phyloP scores from a whole-genome alignment of 2,329 filamentous ascomycete species.

The Verticillium albo-atrum region DNA sequence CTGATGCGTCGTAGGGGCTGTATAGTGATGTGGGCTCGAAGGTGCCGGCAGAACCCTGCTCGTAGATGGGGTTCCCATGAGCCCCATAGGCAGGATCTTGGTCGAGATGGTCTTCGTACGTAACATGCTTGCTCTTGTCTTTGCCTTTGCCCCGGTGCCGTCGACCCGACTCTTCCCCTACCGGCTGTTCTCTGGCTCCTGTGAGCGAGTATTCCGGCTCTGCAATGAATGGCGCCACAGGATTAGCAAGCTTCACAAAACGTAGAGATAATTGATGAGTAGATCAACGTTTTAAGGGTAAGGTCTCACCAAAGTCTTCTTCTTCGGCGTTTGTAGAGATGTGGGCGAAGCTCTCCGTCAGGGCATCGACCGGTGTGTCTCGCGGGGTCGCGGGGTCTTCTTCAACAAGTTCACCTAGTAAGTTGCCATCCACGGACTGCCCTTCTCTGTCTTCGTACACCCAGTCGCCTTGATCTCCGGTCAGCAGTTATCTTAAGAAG shows the following conservation, averaged over 20 bases:
- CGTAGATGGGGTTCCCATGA: not conserved
- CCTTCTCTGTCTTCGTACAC: slow-evolving; percentile 18
- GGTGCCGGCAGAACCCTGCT: not conserved
- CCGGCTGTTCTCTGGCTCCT: not conserved
- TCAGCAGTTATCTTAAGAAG: not conserved
- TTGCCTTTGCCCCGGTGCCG: not conserved
- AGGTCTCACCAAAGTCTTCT: not conserved
- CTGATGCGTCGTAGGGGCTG: not conserved
- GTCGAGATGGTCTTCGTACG: not conserved
- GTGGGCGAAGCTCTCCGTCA: slow-evolving; percentile 15
- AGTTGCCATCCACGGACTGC: not conserved
- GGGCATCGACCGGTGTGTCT: slow-evolving; percentile 16
- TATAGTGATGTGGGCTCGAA: not conserved
- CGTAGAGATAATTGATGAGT: not conserved
- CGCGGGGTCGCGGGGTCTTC: slow-evolving; percentile 15
- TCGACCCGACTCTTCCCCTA: not conserved
- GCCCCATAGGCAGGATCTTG: not conserved
- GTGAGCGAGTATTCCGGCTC: not conserved
- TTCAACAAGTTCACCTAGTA: too few species aligned
- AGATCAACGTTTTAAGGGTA: not conserved
- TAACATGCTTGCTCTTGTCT: not conserved
- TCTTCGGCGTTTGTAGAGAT: not conserved
- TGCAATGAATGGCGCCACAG: not conserved
- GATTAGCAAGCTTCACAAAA: not conserved
- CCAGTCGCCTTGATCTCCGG: slow-evolving; percentile 13